Evolutionary conservation across 176 grass and related monocot species (phyloP), one percentile per base, ranked within the genome.

Genomic region (Zizania latifolia): DNA sequence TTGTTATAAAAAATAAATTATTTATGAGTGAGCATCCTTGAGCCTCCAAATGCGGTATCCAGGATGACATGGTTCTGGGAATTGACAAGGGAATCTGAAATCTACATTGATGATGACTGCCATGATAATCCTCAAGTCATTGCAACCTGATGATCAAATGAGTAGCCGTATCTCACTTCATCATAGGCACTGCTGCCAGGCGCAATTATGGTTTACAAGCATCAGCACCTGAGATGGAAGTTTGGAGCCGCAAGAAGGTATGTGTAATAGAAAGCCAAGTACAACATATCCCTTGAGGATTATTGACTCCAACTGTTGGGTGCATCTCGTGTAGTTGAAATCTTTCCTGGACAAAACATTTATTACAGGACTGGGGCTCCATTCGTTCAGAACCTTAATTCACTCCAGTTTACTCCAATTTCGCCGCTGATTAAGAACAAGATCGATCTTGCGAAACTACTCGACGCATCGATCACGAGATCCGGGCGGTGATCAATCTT

Each of bases 161-260:
- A 77, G 56, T 62, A 70, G 44, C 65, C 65, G 50, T 87, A 78
- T 87, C 85, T 82, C 63, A 54, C 12, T 38, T 35, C 55, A 36
- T 71, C 43, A 64, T 76, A 68, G 34, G 61, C 71, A 45, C 23
- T 37, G 10, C 23, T 53, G 48, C 48, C 19, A 51, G 48, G 54
- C 67, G 78, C 46, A 82, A 65, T 77, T 46, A 87, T 77, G 79
- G 63, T 81, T 72, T 31, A 62, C 27, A 56, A 32, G 15, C 43
- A 75, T 35, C 46, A 33, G n/a, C 17, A n/a, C 19, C 8, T n/a
- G 45, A 48, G 6, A 10, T 21, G 48, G 22, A 36, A 58, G 70
- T 85, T 73, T 11, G 50, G 62, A 61, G 54, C 12, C 28, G 54
- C 62, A 22, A 2, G 11, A 58, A 40, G 1, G 8, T 63, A 24